phyloP scores from a whole-genome alignment of 371 early-diverging fungal genomes.

The Amoeboaphelidium protococcarum region DNA sequence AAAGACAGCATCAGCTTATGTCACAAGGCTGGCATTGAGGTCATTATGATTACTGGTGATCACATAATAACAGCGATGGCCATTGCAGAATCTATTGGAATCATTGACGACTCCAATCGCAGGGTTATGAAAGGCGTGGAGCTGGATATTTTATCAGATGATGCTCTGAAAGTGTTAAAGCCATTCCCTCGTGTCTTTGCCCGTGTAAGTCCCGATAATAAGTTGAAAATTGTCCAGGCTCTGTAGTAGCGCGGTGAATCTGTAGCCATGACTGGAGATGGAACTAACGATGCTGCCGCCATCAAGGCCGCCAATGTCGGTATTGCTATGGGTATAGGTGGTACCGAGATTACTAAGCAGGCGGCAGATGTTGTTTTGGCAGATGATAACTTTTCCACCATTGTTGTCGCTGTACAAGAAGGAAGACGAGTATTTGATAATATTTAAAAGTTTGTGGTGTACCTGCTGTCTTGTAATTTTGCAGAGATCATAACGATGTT shows the following conservation, averaged over 20 bases:
- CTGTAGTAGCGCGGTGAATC: constrained; percentile 52
- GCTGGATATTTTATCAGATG: constrained; percentile 35
- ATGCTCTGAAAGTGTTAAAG: constrained; percentile 36
- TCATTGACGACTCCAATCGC: constrained; percentile 17
- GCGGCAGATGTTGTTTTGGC: constrained; percentile 69
- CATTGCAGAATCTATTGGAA: constrained; percentile 69
- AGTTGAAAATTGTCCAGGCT: constrained; percentile 67
- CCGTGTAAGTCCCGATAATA: constrained; percentile 75
- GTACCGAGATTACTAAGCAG: constrained; percentile 73
- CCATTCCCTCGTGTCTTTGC: constrained; percentile 78
- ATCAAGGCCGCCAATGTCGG: constrained; percentile 74
- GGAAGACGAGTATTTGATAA: constrained; percentile 69
- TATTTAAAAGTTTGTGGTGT: constrained; percentile 62
- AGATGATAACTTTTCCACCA: constrained; percentile 63
- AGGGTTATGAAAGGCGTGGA: constrained; percentile 54
- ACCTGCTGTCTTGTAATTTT: constrained; percentile 59
- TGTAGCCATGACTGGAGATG: constrained; percentile 82
- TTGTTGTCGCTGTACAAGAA: constrained; percentile 50
- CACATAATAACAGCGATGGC: constrained; percentile 76
- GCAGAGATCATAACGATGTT: constrained; percentile 19
- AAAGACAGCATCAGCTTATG: constrained; percentile 28
- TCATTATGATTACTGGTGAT: constrained; percentile 78
- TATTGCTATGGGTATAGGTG: constrained; percentile 69
- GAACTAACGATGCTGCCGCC: constrained; percentile 79
- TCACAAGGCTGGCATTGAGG: constrained; percentile 40